phyloP scores from a whole-genome alignment of 768 basidiomycete species.

The Leccinum obscurum region DNA sequence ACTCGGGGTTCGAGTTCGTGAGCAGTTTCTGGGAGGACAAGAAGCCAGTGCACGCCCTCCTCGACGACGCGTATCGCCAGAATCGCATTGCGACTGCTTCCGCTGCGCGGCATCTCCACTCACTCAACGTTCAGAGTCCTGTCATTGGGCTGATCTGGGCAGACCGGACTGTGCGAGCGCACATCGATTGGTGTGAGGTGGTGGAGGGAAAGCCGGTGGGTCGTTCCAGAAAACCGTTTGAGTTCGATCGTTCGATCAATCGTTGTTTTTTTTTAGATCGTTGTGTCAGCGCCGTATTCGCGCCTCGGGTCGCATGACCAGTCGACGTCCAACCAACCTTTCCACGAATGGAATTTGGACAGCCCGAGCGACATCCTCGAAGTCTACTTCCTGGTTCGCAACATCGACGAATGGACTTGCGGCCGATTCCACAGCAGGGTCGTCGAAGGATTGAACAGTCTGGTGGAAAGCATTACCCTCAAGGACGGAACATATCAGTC shows the following conservation, averaged over 20 bases:
- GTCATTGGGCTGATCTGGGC: slow-evolving; percentile 58
- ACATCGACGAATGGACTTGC: slow-evolving; percentile 55
- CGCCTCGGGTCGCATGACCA: slow-evolving; percentile 16
- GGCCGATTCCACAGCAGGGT: slow-evolving; percentile 42
- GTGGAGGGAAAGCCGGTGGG: slow-evolving; percentile 38
- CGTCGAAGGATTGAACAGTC: slow-evolving; percentile 37
- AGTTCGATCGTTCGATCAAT: not conserved
- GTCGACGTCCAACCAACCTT: slow-evolving; percentile 25
- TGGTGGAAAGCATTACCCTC: slow-evolving; percentile 37
- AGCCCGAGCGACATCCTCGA: slow-evolving; percentile 45
- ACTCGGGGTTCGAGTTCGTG: slow-evolving; percentile 50
- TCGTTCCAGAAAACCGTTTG: not conserved
- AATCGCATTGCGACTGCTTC: slow-evolving; percentile 57
- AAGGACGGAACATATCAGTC: slow-evolving; percentile 39
- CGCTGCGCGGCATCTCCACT: slow-evolving; percentile 49
- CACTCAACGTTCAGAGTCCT: slow-evolving; percentile 44
- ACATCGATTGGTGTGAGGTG: slow-evolving; percentile 53
- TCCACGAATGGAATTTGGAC: slow-evolving; percentile 52
- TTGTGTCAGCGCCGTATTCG: slow-evolving; percentile 51
- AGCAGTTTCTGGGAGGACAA: slow-evolving; percentile 63
- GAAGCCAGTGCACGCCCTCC: slow-evolving; percentile 48
- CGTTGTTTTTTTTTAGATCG: slow-evolving; percentile 32
- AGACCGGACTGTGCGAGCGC: slow-evolving; percentile 50
- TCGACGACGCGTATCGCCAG: slow-evolving; percentile 57
- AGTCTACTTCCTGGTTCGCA: slow-evolving; percentile 51